Evolutionary conservation across 768 basidiomycete genomes (phyloP), one percentile per base, ranked within the genome.

Genomic region (Trametes cinnabarina): DNA sequence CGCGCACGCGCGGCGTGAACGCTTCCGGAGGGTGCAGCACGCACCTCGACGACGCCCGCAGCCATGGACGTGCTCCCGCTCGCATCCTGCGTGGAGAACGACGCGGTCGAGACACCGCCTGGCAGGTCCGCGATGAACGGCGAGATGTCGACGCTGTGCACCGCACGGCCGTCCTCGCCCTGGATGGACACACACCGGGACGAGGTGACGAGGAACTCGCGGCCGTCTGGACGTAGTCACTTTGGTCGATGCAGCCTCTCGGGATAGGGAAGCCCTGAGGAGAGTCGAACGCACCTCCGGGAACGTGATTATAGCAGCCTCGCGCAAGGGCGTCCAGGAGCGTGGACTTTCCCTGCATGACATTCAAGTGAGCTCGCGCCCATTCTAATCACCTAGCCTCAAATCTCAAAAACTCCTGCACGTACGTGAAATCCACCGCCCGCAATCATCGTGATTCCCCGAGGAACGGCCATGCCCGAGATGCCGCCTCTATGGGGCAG

Each of bases 61-160:
- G 61, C 58, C 64, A 63, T 61, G 9, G 62, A 63, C 23, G 64
- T 61, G 32, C 64, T 65, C 17, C 64, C 64, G 44, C 59, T 65
- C 20, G 64, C 64, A 28, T 65, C 62, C 49, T 65, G 57, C 2
- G 62, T 63, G 3, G 55, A 57, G 47, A 65, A 65, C 0, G 51
- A 60, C 7, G 55, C 19, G 4, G 64, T 65, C 7, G 61, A 41
- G 26, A 48, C 37, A 4, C 50, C 46, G 3, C 58, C 57, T 14
- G 62, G 62, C 8, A 63, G 51, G 39, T 58, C 40, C 12, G 25
- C 32, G 49, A 65, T 63, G 49, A 63, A 65, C 7, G 64, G 64
- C 7, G 58, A 63, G 28, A 65, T 61, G 44, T 63, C 58, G 23
- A 61, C 59, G 37, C 56, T 57, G 14, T 47, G 57, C 30, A 65